These are phyloP conservation scores for Aspergillus calidoustus DNA, from an alignment of 2,329 filamentous ascomycete genomes.

Conservation along the genomic window DNA sequence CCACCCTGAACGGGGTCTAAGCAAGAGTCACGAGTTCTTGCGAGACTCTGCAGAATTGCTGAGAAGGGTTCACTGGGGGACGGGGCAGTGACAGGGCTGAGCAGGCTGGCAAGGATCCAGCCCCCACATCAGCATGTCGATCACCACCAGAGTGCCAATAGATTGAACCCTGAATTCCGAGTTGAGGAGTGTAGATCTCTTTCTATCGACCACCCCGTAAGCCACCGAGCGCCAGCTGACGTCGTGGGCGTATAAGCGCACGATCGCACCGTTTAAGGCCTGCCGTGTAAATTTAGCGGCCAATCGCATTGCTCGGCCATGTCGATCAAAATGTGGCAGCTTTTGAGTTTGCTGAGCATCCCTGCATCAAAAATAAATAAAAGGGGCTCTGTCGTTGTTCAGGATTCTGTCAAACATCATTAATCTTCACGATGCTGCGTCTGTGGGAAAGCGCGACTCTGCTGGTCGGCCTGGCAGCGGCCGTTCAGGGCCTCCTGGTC, in stretches of 20 bases:
- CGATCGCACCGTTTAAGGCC: background rate
- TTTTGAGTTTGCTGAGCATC: background rate
- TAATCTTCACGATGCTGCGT: background rate
- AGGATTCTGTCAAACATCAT: background rate
- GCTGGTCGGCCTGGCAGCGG: background rate
- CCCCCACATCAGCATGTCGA: background rate
- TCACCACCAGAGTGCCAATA: background rate
- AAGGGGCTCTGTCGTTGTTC: background rate
- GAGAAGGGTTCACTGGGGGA: background rate
- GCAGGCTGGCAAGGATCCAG: background rate
- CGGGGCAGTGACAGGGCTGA: background rate
- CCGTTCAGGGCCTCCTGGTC: background rate
- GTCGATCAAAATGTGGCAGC: background rate
- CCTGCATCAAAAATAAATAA: background rate
- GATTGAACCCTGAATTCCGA: background rate
- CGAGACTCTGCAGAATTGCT: background rate
- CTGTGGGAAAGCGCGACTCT: background rate
- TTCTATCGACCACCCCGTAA: background rate
- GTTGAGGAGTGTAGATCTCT: background rate
- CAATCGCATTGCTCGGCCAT: background rate
- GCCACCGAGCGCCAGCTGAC: background rate
- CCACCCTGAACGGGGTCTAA: conserved; percentile 1
- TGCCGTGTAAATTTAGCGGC: background rate
- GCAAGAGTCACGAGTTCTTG: conserved; percentile 1
- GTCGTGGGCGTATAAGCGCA: background rate